phyloP scores from a whole-genome alignment of 2,329 filamentous ascomycete genomes.

The Beauveria sp. region DNA sequence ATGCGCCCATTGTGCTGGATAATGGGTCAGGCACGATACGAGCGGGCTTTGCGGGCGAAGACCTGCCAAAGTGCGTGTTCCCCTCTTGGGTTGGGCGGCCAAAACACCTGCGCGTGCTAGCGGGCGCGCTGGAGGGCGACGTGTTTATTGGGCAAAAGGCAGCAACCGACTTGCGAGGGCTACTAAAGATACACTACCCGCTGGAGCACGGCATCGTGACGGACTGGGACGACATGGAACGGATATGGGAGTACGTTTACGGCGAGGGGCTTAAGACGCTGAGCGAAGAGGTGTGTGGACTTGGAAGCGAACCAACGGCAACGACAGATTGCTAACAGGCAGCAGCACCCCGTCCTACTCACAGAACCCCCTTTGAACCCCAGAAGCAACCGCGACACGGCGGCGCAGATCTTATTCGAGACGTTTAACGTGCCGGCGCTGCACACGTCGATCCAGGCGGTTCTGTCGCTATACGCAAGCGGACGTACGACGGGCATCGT shows the following conservation, averaged over 20 bases:
- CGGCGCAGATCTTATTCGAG: constrained; percentile 96
- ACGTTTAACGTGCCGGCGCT: constrained; percentile 96
- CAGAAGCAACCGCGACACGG: constrained; percentile 88
- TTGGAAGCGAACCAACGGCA: neutral
- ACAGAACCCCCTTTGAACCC: constrained; percentile 96
- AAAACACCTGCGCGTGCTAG: constrained; percentile 89
- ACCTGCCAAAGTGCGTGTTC: constrained; percentile 93
- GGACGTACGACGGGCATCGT: constrained; percentile 95
- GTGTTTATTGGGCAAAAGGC: constrained; percentile 90
- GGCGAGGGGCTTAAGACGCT: constrained; percentile 91
- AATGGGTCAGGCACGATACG: constrained; percentile 97
- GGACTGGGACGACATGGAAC: constrained; percentile 99
- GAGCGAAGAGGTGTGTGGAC: constrained; percentile 71
- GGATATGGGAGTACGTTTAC: constrained; percentile 98
- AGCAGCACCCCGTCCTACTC: constrained; percentile 83
- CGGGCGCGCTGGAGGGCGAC: constrained; percentile 93
- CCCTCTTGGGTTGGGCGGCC: constrained; percentile 94
- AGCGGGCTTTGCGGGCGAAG: constrained; percentile 92
- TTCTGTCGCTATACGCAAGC: constrained; percentile 90
- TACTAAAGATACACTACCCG: constrained; percentile 93
- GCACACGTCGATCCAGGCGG: constrained; percentile 95
- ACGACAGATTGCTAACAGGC: constrained; percentile 8
- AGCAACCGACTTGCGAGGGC: constrained; percentile 79
- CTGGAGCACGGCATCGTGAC: constrained; percentile 97
- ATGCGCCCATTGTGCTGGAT: constrained; percentile 97